Evolutionary conservation across 495 filamentous ascomycete species (phyloP).

Genomic region (Xylaria acuta): DNA sequence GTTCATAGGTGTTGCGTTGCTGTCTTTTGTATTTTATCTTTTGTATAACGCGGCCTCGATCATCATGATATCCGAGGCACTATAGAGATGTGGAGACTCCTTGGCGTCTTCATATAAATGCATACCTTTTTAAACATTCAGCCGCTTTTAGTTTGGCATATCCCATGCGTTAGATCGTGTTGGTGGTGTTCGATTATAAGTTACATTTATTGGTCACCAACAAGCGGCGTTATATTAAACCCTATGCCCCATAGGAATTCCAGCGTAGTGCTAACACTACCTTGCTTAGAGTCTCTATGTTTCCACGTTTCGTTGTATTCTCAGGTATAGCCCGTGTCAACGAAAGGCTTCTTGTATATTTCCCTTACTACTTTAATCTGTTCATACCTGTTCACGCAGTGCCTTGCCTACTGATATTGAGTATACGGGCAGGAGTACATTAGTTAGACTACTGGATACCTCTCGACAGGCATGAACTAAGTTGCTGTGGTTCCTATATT

Average conservation of each 20-base stretch:
- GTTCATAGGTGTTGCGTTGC: constrained; percentile 29
- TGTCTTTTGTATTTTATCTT: constrained; percentile 40
- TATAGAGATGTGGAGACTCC: constrained; percentile 28
- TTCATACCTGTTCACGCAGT: not conserved
- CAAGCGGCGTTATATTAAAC: no score
- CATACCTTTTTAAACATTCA: constrained; percentile 35
- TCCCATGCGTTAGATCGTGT: no score
- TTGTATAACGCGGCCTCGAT: constrained; percentile 38
- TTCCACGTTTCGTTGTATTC: no score
- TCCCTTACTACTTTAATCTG: no score
- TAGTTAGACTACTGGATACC: not conserved
- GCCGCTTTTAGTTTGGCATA: not conserved
- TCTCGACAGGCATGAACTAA: not conserved
- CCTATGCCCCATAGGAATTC: no score
- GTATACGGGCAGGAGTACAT: not conserved
- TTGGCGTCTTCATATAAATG: constrained; percentile 7
- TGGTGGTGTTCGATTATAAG: no score
- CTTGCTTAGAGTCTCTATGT: no score
- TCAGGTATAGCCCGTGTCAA: no score
- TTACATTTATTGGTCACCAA: no score
- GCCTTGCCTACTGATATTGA: not conserved
- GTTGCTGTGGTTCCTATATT: no score
- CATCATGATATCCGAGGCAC: constrained; percentile 31
- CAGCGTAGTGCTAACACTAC: no score
- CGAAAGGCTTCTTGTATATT: no score